Evolutionary conservation across 305 asterid species (phyloP), one percentile per base, ranked within the genome.

Genomic region (Fraxinus velutina): DNA sequence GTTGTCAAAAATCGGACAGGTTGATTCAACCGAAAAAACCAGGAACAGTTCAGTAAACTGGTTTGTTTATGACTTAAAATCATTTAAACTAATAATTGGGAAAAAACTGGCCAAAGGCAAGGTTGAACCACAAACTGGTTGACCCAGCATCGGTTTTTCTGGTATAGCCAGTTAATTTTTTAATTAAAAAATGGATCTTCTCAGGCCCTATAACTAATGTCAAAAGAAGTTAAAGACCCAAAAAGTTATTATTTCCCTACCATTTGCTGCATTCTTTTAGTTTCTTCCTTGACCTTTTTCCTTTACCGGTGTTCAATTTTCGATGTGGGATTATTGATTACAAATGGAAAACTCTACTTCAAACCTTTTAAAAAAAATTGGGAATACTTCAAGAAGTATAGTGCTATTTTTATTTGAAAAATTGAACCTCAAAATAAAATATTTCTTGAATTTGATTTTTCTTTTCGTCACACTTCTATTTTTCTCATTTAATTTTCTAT

Each of bases 401-500:
- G 21, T 52, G 64, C 22, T 52, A 52, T n/a, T 52, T 52, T 52
- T 52, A 52, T 52, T 5, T 1, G 22, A 15, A n/a, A 47, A 52
- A 52, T n/a, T 52, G 64, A 52, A 52, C 64, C 64, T 5, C 64
- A 6, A 52, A 52, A 52, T 52, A 52, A 52, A 47, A 2, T 47
- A 47, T 47, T 47, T 47, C 57, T 42, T 10, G 57, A 47, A 47
- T 47, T 47, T 47, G 57, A 52, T 52, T 17, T 50, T n/a, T n/a
- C 64, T 52, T 52, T 52, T n/a, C 24, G 5, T 52, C 5, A 52
- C 9, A 52, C 64, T 52, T 17, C 22, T n/a, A 52, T 52, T 52
- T 52, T n/a, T 52, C 22, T 76, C 37, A 55, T 60, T 44, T 37
- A 78, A 80, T 47, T 66, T 75, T 77, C 74, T 32, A 66, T 82